Base-by-base conservation (phyloP, 2,329 filamentous ascomycete genomes). In the Sclerotinia subarctica region DNA sequence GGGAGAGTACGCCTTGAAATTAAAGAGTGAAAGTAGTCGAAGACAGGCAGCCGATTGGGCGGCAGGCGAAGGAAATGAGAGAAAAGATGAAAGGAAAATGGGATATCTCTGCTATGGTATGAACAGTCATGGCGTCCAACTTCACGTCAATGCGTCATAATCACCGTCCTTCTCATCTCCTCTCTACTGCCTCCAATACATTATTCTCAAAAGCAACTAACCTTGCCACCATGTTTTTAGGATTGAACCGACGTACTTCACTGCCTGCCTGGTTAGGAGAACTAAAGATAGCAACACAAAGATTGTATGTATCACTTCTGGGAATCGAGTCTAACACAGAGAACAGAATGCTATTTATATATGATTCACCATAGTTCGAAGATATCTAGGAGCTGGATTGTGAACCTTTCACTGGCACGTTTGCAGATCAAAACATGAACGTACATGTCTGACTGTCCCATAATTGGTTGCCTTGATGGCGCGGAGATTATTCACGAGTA, bases 1-100 rank as follows among this genome's bases (percentile, higher is more conserved):
- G 1, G 66, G 21, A 1, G 67, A 72, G 11, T 73, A 74, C 51
- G 65, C 69, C 21, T 66, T 64, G 62, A 70, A 59, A 7, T 71
- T 75, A 0, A 69, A 47, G 2, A 29, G 44, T 19, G 35, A n/a
- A 62, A 47, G 8, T 35, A 47, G 7, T 46, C 38, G 44, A 17
- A 46, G 42, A 7, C 26, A 32, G 21, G 59, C 19, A 70, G 62
- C 7, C 67, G 67, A 7, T 63, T 60, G 21, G 63, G 49, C 24
- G 35, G 2, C 56, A n/a, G 19, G 56, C 42, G 44, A 19, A 26
- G 10, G 5, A 51, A 21, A 56, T 51, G 46, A 26, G 19, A n/a
- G 42, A 19, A n/a, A 6, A 46, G 19, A 26, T 13, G 21, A 38
- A 66, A 56, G 29, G 3, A 21, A 57, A 42, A 58, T 24, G 53